A percentile compares a stretch with the other conserved stretches of the same genome.
Evolutionary conservation across 2,329 filamentous ascomycete species (phyloP).

Genomic region (Alternaria gansuensis): DNA sequence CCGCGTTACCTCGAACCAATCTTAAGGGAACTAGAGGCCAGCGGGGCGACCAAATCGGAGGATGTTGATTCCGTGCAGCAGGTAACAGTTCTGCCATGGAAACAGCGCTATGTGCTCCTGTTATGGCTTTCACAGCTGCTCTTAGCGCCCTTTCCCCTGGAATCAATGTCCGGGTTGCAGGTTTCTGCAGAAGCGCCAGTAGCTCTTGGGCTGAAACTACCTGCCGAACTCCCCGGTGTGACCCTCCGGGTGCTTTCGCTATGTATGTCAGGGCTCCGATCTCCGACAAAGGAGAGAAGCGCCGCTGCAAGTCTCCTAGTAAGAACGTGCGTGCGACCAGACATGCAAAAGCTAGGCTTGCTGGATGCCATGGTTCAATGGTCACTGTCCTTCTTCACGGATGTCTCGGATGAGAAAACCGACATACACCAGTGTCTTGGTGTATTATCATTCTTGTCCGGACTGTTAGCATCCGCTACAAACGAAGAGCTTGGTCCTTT

Average conservation of each 20-base stretch:
- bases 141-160: constrained; percentile 84
- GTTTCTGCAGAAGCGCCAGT: constrained; percentile 43
- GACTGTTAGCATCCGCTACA: constrained; percentile 74
- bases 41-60: constrained; percentile 42
- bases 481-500: constrained; percentile 77
- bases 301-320: constrained; percentile 86
- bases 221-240: constrained; percentile 71
- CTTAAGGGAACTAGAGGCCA: constrained; percentile 75
- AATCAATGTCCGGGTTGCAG: constrained; percentile 74
- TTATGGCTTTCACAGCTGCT: constrained; percentile 73
- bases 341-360: constrained; percentile 84
- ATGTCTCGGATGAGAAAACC: constrained; percentile 51
- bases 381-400: constrained; percentile 70
- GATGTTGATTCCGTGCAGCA: constrained; percentile 29
- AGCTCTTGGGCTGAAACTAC: constrained; percentile 62
- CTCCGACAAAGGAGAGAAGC: constrained; percentile 85
- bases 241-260: constrained; percentile 74
- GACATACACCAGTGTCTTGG: constrained; percentile 81
- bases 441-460: constrained; percentile 79
- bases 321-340: constrained; percentile 79
- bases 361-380: constrained; percentile 73
- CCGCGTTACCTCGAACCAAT: constrained; percentile 84
- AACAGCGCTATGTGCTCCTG: constrained; percentile 86
- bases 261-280: constrained; percentile 74
- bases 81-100: constrained; percentile 65